Evolutionary conservation across 2,329 filamentous ascomycete genomes (phyloP), one percentile per base, ranked within the genome.

Genomic region (Teratosphaeria epicoccoides): DNA sequence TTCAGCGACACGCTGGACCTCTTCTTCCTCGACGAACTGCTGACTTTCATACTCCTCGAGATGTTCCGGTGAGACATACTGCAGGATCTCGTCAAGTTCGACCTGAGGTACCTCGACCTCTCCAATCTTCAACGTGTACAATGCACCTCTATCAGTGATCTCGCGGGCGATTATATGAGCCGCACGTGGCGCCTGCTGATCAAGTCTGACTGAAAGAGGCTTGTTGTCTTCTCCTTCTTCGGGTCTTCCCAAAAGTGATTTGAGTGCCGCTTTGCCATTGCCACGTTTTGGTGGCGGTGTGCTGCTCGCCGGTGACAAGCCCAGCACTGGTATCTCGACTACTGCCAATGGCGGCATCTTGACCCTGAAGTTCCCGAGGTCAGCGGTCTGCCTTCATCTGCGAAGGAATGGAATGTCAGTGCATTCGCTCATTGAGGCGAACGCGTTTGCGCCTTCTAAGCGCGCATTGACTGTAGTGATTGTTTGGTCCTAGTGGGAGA

Each of bases 1-100:
- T 29, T 61, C 59, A 2, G 54, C 57, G 29, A 60, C 55, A 11
- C 51, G 52, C 25, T 55, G 40, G 2, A 59, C 49, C 26, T 62
- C 61, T 2, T 51, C 49, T 47, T 66, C 63, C 24, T 62, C 55
- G 7, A 56, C 56, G 53, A 69, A 69, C 22, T 57, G 53, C 29
- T 52, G 47, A 50, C 66, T 62, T 49, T 69, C 66, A 46, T 58
- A 69, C 2, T 56, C 57, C 50, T 69, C 66, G 22, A 68, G 53
- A 28, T 66, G 61, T 25, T 59, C 55, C n/a, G 63, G 53, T 5
- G 64, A 67, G 12, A 68, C 61, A 51, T 66, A 68, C 20, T 67
- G 60, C 7, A 64, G 52, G 20, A 68, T 58, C 46, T 67, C 64
- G 11, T 63, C 52, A 3, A 66, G 43, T 6, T 54, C 49, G 40